phyloP scores from a whole-genome alignment of 805 yeast species.

The Deakozyma indianensis region DNA sequence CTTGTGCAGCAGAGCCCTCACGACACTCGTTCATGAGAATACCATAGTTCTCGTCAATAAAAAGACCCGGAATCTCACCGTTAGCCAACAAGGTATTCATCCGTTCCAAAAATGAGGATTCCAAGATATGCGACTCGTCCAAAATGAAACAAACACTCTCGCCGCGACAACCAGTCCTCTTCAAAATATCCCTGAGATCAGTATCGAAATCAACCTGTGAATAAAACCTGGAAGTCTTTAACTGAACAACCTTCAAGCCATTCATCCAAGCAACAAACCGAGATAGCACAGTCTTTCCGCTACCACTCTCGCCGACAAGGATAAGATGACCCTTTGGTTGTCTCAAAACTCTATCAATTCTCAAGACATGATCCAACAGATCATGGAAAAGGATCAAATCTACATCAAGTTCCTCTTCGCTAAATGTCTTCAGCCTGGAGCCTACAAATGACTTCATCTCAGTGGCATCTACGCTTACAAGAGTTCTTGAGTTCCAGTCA shows the following conservation, averaged over 20 bases:
- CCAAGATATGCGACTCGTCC: conserved; percentile 67
- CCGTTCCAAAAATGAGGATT: conserved; percentile 69
- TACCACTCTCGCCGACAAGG: conserved; percentile 65
- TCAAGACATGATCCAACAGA: conserved; percentile 54
- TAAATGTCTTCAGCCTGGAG: conserved; percentile 53
- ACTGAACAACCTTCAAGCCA: conserved; percentile 48
- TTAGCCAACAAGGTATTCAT: conserved; percentile 91
- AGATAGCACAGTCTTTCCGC: conserved; percentile 66
- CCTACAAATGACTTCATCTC: conserved; percentile 40
- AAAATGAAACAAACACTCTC: conserved; percentile 57
- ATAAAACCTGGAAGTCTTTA: conserved; percentile 42
- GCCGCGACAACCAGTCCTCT: conserved; percentile 36
- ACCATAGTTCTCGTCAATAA: conserved; percentile 55
- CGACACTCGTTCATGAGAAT: conserved; percentile 39
- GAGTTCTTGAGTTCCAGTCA: conserved; percentile 57
- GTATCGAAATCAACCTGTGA: conserved; percentile 51
- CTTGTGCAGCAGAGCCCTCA: conserved; percentile 43
- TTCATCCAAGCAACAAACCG: conserved; percentile 87
- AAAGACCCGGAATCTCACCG: conserved; percentile 83
- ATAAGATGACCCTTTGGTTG: conserved; percentile 88
- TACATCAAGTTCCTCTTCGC: conserved; percentile 62
- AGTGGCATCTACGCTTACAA: conserved; percentile 36
- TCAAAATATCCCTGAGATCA: conserved; percentile 40
- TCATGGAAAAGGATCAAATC: conserved; percentile 53
- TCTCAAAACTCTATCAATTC: conserved; percentile 68